Percentiles rank a stretch among this genome's conserved stretches.
phyloP scores from a whole-genome alignment of 108 stramenopile genomes.

The Pseudonitzschia multistriata region DNA sequence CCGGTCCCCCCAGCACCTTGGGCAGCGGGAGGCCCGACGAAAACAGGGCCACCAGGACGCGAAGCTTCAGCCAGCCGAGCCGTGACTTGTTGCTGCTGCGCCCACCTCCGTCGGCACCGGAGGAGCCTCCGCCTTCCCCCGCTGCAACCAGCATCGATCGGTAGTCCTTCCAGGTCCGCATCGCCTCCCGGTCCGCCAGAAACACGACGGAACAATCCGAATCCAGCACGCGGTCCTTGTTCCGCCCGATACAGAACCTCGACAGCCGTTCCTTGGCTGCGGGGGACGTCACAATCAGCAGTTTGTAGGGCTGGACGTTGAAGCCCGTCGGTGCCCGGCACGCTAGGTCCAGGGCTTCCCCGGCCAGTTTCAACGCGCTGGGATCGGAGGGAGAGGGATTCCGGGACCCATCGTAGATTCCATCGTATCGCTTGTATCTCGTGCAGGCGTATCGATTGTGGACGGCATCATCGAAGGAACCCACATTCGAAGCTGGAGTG shows the following conservation, averaged over 20 bases:
- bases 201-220: conserved; percentile 90
- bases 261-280: conserved; percentile 59
- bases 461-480: conserved; percentile 17
- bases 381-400: conserved; percentile 53
- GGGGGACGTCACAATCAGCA: conserved; percentile 62
- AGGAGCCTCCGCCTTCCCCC: conserved; percentile 7
- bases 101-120: too few species aligned
- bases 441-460: conserved; percentile 35
- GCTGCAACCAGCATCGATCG: conserved; percentile 32
- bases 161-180: conserved; percentile 44
- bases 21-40: conserved; percentile 79
- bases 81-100: neutral
- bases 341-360: conserved; percentile 47
- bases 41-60: conserved; percentile 57
- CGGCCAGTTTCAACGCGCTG: conserved; percentile 41
- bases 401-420: conserved; percentile 16
- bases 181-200: conserved; percentile 72
- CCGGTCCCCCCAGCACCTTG: conserved; percentile 47
- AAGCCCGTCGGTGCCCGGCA: conserved; percentile 81
- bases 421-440: conserved; percentile 27
- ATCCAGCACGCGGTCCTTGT: conserved; percentile 85
- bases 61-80: conserved; percentile 40
- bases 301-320: conserved; percentile 89
- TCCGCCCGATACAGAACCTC: conserved; percentile 73
- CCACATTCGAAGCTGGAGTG: neutral